Base-by-base conservation (phyloP, 73 alveolate genomes). In the Halteria grandinella region DNA sequence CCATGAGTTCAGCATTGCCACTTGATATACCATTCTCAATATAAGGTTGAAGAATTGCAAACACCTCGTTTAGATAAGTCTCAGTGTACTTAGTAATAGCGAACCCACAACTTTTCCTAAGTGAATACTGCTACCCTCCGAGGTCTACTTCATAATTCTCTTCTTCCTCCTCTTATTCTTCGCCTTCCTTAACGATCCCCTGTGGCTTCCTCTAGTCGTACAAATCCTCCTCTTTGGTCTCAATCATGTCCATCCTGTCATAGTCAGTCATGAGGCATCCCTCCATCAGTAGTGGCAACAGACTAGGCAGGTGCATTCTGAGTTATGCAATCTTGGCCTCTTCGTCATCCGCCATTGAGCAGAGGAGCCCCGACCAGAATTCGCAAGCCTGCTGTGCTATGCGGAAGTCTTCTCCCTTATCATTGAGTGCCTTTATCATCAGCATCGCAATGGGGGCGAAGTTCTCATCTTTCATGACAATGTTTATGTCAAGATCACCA, bases 301-400 rank as follows among this genome's bases (percentile, higher is more conserved):
- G 71, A 4, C 20, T 52, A 0, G 81, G 76, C 2, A 73, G 7
- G 31, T 53, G 47, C 14, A 55, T 14, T 48, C 49, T 45, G 0
- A 62, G 28, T 31, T 41, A 27, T 18, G 28, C 20, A 7, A 58
- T 45, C 25, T n/a, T n/a, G n/a, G n/a, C n/a, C n/a, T 80, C 85
- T 29, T 23, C 72, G 23, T 69, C 86, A n/a, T n/a, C n/a, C n/a
- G n/a, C n/a, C n/a, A n/a, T n/a, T n/a, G n/a, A n/a, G n/a, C n/a
- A n/a, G n/a, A 69, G 81, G 0, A 80, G 41, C 17, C 91, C 91
- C 29, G 86, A 70, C 91, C 91, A 80, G 28, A 80, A 80, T 43
- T 80, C 91, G 7, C 86, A 71, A 7, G 91, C 91, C 2, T 85
- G 86, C 18, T 70, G 60, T 24, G 85, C 91, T 8, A 80, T 63